Base-by-base conservation (phyloP, 139 green algal species). In the Coelastrella sp. region DNA sequence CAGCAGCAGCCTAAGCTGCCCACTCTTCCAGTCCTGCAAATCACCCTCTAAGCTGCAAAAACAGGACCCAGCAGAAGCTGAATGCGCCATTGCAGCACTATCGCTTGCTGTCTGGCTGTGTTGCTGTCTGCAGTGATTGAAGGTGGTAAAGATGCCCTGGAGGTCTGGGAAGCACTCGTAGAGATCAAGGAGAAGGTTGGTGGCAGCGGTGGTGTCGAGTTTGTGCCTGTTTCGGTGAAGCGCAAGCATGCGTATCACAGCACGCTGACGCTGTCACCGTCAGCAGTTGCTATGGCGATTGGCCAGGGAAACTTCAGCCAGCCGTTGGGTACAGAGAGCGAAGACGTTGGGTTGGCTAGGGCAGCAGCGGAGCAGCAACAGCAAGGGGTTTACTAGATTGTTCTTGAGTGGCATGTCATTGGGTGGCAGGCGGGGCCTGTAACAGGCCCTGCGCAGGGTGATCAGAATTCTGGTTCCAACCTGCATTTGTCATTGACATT, bases 241-340 rank as follows among this genome's bases (percentile, higher is more conserved):
- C 68, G 84, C n/a, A 89, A 89, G 17, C 84, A 89, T 49, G 84
- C 84, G 4, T 89, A 89, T n/a, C 84, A 89, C 70, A 89, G 84
- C 68, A 89, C 84, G 56, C 49, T 89, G 10, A 89, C 84, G 20
- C 56, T 89, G 70, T 89, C 84, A 24, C 84, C 84, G 4, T 83
- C 70, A 70, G 84, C 70, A 14, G 19, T 81, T 24, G 84, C 84
- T 7, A 11, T 83, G 12, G 84, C 72, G 4, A 24, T 89, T 58
- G 84, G 84, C 17, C 22, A 74, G 25, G 84, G 84, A 6, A 89
- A 89, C 20, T 35, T 25, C n/a, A 89, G 57, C 15, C 10, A 10
- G 49, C 84, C 84, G 24, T 57, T 89, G 49, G 84, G 84, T 0
- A 83, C 84, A 58, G 84, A 89, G 72, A 82, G 78, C 56, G 8